These are phyloP conservation scores for Lactarius quietus DNA, from an alignment of 768 basidiomycete genomes.

Conservation along the genomic window DNA sequence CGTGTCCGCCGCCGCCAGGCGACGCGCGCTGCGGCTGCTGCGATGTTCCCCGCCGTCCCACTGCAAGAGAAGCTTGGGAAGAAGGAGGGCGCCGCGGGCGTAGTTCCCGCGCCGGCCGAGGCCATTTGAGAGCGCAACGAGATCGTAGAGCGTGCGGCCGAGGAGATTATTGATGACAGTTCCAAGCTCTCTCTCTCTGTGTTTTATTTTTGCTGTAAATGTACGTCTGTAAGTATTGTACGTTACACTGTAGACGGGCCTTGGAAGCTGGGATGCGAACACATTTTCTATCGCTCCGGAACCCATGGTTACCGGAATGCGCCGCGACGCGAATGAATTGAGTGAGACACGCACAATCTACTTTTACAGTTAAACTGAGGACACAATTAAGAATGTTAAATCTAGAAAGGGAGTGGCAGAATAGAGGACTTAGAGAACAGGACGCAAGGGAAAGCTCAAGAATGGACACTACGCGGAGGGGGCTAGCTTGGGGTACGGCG, in stretches of 20 bases:
- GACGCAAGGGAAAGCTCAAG: neutral
- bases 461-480: too few species aligned
- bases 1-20: conserved; percentile 14
- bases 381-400: neutral
- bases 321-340: neutral
- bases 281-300: neutral
- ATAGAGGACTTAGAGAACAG: neutral
- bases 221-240: neutral
- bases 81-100: neutral
- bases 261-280: neutral
- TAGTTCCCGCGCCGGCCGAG: neutral
- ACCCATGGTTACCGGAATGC: neutral
- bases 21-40: conserved; percentile 1
- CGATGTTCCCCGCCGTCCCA: conserved; percentile 6
- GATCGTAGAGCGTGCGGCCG: neutral
- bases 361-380: too few species aligned
- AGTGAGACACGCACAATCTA: too few species aligned
- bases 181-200: too few species aligned
- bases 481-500: too few species aligned
- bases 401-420: neutral
- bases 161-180: too few species aligned
- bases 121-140: neutral
- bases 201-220: neutral
- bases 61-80: conserved; percentile 12
- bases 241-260: neutral